Percentiles rank a stretch among this genome's conserved stretches.
phyloP scores from a whole-genome alignment of 1,284 basidiomycete genomes.

The Sphagnurus paluster region DNA sequence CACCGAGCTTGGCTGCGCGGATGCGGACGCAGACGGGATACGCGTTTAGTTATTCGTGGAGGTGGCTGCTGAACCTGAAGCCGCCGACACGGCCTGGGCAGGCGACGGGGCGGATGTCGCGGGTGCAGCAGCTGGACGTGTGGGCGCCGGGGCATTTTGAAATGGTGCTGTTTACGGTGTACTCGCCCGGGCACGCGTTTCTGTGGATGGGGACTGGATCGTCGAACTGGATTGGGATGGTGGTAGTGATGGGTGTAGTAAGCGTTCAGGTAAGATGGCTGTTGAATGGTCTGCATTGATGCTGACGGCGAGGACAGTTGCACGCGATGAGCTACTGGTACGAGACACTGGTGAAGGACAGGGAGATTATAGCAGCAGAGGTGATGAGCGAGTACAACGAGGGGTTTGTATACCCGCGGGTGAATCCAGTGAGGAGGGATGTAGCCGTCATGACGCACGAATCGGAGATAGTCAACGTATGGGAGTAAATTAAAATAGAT shows the following conservation, averaged over 20 bases:
- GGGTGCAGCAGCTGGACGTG: slow-evolving; percentile 71
- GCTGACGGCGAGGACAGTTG: slow-evolving; percentile 34
- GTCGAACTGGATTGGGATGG: slow-evolving; percentile 74
- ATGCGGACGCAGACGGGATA: slow-evolving; percentile 45
- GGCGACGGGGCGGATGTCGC: slow-evolving; percentile 42
- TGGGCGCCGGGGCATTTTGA: slow-evolving; percentile 80
- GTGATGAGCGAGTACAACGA: slow-evolving; percentile 87
- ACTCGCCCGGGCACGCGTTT: slow-evolving; percentile 74
- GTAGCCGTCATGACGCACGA: slow-evolving; percentile 85
- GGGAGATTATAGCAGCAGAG: slow-evolving; percentile 72
- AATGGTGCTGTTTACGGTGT: slow-evolving; percentile 66
- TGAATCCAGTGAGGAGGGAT: slow-evolving; percentile 75
- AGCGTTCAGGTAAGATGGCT: slow-evolving; percentile 54
- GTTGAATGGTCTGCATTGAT: neutral
- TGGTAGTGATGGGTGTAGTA: slow-evolving; percentile 62
- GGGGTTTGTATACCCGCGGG: slow-evolving; percentile 78
- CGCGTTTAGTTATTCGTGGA: slow-evolving; percentile 52
- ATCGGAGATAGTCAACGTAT: slow-evolving; percentile 68
- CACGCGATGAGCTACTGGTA: slow-evolving; percentile 56
- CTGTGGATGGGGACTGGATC: slow-evolving; percentile 71
- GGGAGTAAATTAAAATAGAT: slow-evolving; percentile 36
- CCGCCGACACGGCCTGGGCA: slow-evolving; percentile 45
- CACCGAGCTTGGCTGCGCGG: slow-evolving; percentile 35
- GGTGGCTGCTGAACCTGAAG: slow-evolving; percentile 67
- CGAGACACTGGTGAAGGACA: slow-evolving; percentile 70